phyloP scores from a whole-genome alignment of 2,329 filamentous ascomycete genomes.

The Xylariaceae sp. region DNA sequence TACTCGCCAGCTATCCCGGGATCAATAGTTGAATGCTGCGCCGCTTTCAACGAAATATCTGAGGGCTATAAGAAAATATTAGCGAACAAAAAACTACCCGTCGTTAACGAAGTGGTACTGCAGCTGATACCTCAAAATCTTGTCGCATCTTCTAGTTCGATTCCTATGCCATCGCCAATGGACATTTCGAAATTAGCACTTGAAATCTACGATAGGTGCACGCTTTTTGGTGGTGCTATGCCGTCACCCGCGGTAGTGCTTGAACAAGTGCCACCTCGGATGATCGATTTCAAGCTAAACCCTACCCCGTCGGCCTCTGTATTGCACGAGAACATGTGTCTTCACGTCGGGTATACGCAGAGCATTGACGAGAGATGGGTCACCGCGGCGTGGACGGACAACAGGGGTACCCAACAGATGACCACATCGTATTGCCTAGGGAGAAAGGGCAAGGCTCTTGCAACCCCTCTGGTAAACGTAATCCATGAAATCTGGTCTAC shows the following conservation, averaged over 20 bases:
- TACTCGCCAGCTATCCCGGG: slow-evolving; percentile 61
- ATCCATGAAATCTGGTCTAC: slow-evolving; percentile 73
- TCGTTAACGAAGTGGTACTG: slow-evolving; percentile 64
- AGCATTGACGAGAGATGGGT: slow-evolving; percentile 76
- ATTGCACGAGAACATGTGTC: slow-evolving; percentile 71
- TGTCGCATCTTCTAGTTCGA: slow-evolving; percentile 58
- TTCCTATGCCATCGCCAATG: slow-evolving; percentile 58
- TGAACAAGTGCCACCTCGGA: slow-evolving; percentile 64
- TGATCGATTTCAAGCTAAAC: slow-evolving; percentile 70
- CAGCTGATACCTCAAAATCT: slow-evolving; percentile 68
- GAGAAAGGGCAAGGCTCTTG: slow-evolving; percentile 50
- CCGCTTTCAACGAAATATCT: slow-evolving; percentile 68
- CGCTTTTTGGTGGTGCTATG: slow-evolving; percentile 50
- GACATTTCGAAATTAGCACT: slow-evolving; percentile 63
- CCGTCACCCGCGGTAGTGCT: slow-evolving; percentile 69
- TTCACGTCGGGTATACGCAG: slow-evolving; percentile 75
- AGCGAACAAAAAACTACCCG: slow-evolving; percentile 44
- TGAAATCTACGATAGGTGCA: slow-evolving; percentile 75
- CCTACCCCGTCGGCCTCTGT: slow-evolving; percentile 66
- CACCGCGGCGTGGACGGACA: slow-evolving; percentile 77
- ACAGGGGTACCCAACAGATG: slow-evolving; percentile 67
- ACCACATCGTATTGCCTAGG: slow-evolving; percentile 69
- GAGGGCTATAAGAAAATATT: slow-evolving; percentile 55
- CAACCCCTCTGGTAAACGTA: slow-evolving; percentile 57
- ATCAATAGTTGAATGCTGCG: slow-evolving; percentile 66